Evolutionary conservation across 208 protist genomes (phyloP), one percentile per base, ranked within the genome.

Genomic region (Crithidia expoeki): DNA sequence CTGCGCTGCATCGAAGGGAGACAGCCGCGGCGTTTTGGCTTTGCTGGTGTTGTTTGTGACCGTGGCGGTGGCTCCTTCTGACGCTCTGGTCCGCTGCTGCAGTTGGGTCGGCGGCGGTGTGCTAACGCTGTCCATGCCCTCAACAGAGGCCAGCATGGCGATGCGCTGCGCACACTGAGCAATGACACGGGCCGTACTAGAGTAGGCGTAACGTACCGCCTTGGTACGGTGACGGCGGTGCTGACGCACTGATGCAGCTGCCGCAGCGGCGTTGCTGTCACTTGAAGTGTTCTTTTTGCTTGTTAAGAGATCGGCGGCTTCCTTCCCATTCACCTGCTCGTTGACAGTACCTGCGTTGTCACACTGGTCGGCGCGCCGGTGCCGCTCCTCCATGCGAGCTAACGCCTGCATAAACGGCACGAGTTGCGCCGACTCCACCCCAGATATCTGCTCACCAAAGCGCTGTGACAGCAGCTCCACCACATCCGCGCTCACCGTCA

Each of bases 391-490:
- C 17, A 81, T 34, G 11, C 76, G 76, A 3, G 65, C 63, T 2
- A 81, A 49, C 2, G 66, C 51, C 60, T 63, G 65, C 23, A 76
- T 46, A 67, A 94, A 85, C 3, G 88, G 86, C 61, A 96, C 65
- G 12, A 94, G 69, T n/a, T 96, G 90, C 17, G 52, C 44, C 30
- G 80, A 50, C 28, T 80, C 65, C n/a, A 82, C 86, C 44, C 66
- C 72, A 17, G 75, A 53, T 60, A 92, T 83, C 50, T 87, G 77
- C 46, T 72, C 59, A 4, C 65, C 44, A 67, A 96, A 92, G 52
- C 72, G 79, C 23, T 72, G 60, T 34, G 81, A 96, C 23, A 96
- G 76, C 47, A 93, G 75, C 64, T 93, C 83, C 6, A 89, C 52
- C 38, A 93, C 33, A 57, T 95, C 90, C 1, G 79, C 78, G 30